phyloP scores from a whole-genome alignment of 805 yeast genomes.

The Pichia nanzhaoensis region DNA sequence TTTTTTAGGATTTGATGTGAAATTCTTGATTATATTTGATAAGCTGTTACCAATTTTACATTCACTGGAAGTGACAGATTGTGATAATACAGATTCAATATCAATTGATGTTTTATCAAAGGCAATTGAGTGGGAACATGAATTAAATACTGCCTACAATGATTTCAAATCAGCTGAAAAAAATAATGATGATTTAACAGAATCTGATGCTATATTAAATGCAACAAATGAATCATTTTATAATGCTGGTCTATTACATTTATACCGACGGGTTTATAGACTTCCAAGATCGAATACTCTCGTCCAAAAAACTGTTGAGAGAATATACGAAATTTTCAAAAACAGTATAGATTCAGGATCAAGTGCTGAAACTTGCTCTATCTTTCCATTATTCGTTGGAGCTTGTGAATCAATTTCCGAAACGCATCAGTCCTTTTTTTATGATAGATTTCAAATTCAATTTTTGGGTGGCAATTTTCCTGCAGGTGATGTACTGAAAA shows the following conservation, averaged over 20 bases:
- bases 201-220: conserved; percentile 2
- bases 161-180: conserved; percentile 1
- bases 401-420: conserved; percentile 8
- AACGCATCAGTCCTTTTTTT: conserved; percentile 7
- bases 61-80: conserved; percentile 1
- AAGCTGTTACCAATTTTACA: conserved; percentile 6
- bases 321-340: conserved; percentile 7
- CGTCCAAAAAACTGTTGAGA: conserved; percentile 8
- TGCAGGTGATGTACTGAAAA: conserved; percentile 9
- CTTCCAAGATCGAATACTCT: conserved; percentile 1
- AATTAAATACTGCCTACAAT: conserved; percentile 1
- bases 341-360: conserved; percentile 10
- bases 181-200: conserved; percentile 5
- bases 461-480: conserved; percentile 12
- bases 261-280: conserved; percentile 7
- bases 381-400: conserved; percentile 10
- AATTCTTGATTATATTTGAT: conserved; percentile 39
- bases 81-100: background rate
- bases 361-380: conserved; percentile 9
- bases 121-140: conserved; percentile 11
- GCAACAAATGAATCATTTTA: conserved; percentile 6
- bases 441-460: conserved; percentile 12
- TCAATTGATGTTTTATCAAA: conserved; percentile 4
- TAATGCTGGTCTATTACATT: conserved; percentile 4
- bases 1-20: conserved; percentile 57